phyloP scores from a whole-genome alignment of 2,329 filamentous ascomycete genomes.

The Chalaropsis ovoidea region DNA sequence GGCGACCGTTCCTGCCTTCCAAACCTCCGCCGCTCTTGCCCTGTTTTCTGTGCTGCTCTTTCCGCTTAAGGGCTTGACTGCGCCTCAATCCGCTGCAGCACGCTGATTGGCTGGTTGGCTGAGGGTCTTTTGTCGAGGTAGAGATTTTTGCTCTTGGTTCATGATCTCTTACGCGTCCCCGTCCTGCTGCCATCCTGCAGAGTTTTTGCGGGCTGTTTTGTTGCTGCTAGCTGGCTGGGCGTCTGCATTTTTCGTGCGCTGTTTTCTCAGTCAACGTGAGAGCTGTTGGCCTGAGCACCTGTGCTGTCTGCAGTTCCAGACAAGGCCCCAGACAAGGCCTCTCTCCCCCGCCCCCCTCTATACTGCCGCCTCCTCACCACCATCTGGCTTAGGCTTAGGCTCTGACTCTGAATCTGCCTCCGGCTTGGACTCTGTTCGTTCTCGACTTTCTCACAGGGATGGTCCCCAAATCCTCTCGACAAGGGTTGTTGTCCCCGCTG shows the following conservation, averaged over 20 bases:
- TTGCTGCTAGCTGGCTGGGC: not conserved
- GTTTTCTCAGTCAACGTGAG: not conserved
- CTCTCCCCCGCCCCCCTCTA: not conserved
- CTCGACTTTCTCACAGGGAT: constrained; percentile 11
- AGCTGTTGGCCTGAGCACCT: not conserved
- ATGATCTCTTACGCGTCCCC: constrained; percentile 10
- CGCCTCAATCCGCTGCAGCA: constrained; percentile 7
- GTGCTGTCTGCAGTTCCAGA: not conserved
- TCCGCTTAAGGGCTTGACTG: constrained; percentile 10
- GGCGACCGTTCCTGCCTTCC: not conserved
- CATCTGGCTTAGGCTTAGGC: not conserved
- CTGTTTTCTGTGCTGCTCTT: not conserved
- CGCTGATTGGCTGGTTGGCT: constrained; percentile 7
- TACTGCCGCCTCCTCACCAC: not conserved
- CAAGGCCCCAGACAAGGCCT: not conserved
- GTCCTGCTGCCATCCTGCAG: not conserved
- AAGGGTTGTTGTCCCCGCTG: constrained; percentile 21
- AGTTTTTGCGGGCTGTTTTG: not conserved
- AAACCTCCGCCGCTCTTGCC: not conserved
- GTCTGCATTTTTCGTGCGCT: not conserved
- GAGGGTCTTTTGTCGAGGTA: constrained; percentile 6
- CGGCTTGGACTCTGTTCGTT: not conserved
- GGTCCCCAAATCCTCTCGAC: constrained; percentile 13
- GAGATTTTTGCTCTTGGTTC: constrained; percentile 12
- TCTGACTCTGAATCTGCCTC: not conserved